Evolutionary conservation across 441 rosid genomes (phyloP), one percentile per base, ranked within the genome.

Genomic region (Populus tomentosa): DNA sequence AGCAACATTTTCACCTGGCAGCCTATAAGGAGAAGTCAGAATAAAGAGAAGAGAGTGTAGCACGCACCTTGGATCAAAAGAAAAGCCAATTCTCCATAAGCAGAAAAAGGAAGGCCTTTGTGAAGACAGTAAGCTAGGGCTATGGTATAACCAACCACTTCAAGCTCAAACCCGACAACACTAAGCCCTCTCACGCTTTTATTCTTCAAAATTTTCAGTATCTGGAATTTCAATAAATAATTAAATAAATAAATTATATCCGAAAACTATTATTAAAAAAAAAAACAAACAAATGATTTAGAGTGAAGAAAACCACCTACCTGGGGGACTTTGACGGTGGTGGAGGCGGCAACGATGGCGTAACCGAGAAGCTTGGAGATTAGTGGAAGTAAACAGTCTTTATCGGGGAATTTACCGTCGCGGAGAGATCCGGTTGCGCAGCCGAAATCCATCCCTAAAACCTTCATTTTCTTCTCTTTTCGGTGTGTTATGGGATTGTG

Each of bases 281-380:
- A n/a, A 67, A 50, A 20, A 74, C 62, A 67, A 50, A 24, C 61
- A 69, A 14, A 11, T 24, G 14, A 16, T 42, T 23, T 40, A 5
- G 36, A 21, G 7, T 46, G 2, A 53, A 36, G 20, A 42, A 11
- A 13, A 42, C 14, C 4, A 13, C 53, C 16, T 5, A 93, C 98
- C 98, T 93, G 99, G 62, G 99, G 98, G 75, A 95, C 88, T 78
- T 95, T 95, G 85, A 95, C 99, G 73, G 97, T 92, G 88, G 96
- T 92, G 80, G 98, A 95, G 80, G 96, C 95, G 70, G 94, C 95
- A 56, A 93, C 94, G 86, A 95, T 93, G 84, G 83, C 82, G 80
- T 95, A 93, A 71, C 99, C 99, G 18, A 95, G 97, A 71, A 95
- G 87, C 85, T 95, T 95, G 10, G 99, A 95, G 76, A 95, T 83